Evolutionary conservation across 495 filamentous ascomycete species (phyloP).

Genomic region (Apodospora peruviana): DNA sequence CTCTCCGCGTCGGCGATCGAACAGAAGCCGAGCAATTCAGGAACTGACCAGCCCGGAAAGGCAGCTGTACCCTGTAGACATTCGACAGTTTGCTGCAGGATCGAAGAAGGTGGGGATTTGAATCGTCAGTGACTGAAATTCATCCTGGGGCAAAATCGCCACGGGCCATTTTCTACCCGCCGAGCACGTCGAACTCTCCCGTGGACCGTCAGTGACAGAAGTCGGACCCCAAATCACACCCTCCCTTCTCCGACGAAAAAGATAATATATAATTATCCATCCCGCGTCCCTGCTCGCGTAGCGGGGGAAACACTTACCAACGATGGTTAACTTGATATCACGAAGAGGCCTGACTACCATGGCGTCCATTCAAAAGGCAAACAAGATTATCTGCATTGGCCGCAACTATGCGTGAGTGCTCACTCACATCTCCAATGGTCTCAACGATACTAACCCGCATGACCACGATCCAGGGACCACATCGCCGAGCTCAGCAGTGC

Average conservation of each 20-base stretch:
- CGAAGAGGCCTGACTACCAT: conserved; percentile 46
- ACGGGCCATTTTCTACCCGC: background rate
- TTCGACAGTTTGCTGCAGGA: too few relatives aligned
- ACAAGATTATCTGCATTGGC: conserved; percentile 94
- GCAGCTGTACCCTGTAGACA: too few relatives aligned
- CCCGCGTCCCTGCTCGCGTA: background rate
- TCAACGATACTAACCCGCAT: conserved; percentile 6
- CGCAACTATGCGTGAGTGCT: conserved; percentile 86
- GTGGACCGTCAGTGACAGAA: background rate
- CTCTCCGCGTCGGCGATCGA: background rate
- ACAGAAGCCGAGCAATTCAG: background rate
- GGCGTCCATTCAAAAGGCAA: conserved; percentile 61
- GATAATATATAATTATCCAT: background rate
- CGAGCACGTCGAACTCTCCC: background rate
- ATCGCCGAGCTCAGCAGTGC: conserved; percentile 84
- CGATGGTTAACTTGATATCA: conserved; percentile 27
- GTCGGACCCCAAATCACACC: background rate
- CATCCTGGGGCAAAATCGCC: background rate
- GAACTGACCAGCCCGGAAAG: background rate
- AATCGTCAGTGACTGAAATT: too few relatives aligned
- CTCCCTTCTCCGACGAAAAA: background rate
- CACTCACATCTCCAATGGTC: too few relatives aligned
- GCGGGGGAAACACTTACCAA: conserved; percentile 2
- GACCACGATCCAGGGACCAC: conserved; percentile 85
- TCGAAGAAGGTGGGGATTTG: too few relatives aligned